Evolutionary conservation across 257 asterid genomes (phyloP), one percentile per base, ranked within the genome.

Genomic region (Solanum neorickii): DNA sequence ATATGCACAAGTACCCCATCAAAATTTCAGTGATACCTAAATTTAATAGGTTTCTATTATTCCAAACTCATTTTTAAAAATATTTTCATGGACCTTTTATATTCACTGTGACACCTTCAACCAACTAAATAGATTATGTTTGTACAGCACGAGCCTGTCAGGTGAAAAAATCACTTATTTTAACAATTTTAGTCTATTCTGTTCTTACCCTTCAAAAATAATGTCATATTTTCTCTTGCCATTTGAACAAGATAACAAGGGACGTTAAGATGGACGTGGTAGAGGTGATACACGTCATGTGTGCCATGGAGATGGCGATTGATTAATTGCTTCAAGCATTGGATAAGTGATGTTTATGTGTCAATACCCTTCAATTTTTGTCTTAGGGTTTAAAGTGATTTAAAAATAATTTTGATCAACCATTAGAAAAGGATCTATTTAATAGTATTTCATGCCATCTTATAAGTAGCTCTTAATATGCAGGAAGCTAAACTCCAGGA

Each of bases 401-500:
- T 59, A 59, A 59, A 56, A 56, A 18, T 56, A 0, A 52, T 16
- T 52, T 25, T 65, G 35, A 25, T 59, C 66, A 21, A 59, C 18
- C 35, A 65, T 14, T 5, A 65, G 33, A 65, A 65, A 65, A 56
- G 11, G 65, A 23, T 56, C 2, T 18, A 18, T 56, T 18, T 56
- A 56, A 56, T 78, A 75, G 25, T 7, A 46, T 47, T 29, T 44
- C 60, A 9, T 27, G 33, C 12, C 41, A 44, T 41, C 27, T 46
- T 42, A 15, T 42, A 37, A 13, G 18, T 12, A 9, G 59, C 60
- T 42, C 4, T 44, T n/a, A 23, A 88, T 41, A 72, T 87, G 92
- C 95, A 96, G 99, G 98, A 93, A 89, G 87, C 88, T 20, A 91
- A 90, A 75, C 65, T 95, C 23, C 86, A 60, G 87, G 95, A 95